Conservation (phyloP, 148 eudicot genomes). For the Camellia granthamiana region DNA sequence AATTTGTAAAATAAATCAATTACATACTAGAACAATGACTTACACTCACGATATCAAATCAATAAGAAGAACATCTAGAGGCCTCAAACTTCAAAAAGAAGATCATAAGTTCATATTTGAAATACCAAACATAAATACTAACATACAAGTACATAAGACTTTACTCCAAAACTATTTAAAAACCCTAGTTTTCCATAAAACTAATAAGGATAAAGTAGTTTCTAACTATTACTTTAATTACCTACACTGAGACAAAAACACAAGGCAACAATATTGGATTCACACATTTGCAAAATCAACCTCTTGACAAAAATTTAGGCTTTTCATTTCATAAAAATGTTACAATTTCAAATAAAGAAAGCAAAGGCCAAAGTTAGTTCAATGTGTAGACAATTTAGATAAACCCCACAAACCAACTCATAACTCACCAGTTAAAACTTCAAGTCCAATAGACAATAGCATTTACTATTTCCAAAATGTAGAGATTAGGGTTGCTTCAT, state of each 20-base stretch:
- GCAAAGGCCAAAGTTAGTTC: background rate
- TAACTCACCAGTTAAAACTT: background rate
- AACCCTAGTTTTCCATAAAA: slow-evolving; percentile 15
- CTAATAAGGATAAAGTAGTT: background rate
- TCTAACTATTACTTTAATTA: background rate
- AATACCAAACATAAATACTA: background rate
- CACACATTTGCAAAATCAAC: background rate
- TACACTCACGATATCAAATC: background rate
- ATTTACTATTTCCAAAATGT: background rate
- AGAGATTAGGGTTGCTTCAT: slow-evolving; percentile 2
- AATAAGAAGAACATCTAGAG: background rate
- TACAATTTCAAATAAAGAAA: background rate
- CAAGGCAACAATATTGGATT: background rate
- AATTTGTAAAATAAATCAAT: background rate
- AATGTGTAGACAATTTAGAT: background rate
- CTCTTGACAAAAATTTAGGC: background rate
- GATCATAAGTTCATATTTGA: background rate
- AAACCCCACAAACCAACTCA: slow-evolving; percentile 10
- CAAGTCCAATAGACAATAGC: background rate
- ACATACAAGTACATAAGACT: background rate
- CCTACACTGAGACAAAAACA: background rate
- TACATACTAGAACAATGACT: slow-evolving; percentile 6
- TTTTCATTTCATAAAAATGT: slow-evolving; percentile 3
- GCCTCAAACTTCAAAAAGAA: background rate
- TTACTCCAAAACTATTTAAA: background rate